Base-by-base conservation (phyloP, 2,329 filamentous ascomycete genomes). In the Sporothrix curviconia region DNA sequence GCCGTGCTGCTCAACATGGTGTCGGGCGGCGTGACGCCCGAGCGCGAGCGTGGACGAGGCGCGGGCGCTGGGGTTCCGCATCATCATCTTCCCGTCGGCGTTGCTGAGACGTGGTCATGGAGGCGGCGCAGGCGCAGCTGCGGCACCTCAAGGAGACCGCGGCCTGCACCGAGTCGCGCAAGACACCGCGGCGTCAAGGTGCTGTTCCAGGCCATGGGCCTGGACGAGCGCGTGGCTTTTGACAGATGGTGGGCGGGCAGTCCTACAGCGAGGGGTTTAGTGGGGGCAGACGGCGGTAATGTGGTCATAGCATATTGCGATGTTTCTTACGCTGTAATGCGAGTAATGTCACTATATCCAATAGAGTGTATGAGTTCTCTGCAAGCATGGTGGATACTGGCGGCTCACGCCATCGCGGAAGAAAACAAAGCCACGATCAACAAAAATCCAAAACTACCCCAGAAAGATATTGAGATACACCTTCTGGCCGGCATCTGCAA, bases 11-110 rank as follows among this genome's bases (percentile, higher is more conserved):
- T 71, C 30, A 69, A 71, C 59, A 68, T 69, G 65, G 67, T 71
- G 0, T 55, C 62, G 6, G 67, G 69, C 11, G 69, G 69, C 17
- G 66, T 69, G 14, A 71, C 68, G 37, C 69, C 68, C 2, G 58
- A 71, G 8, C n/a, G 58, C 70, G 6, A 62, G 64, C 53, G 46
- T 63, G 4, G 49, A 49, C 8, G 64, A 68, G 64, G 68, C 68
- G 6, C 59, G 55, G 39, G 61, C 52, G 28, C 55, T 71, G 19
- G 70, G 69, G 5, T 71, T 64, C 61, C 63, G 60, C 55, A 64
- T 70, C 19, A 65, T 70, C 36, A 70, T 70, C 37, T 70, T 66
- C 66, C 67, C 69, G 47, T 68, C 66, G 34, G 65, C 65, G 17
- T 66, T 66, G 36, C 67, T 68, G 39, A 58, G 69, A n/a, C 28